phyloP scores from a whole-genome alignment of 768 basidiomycete genomes.

The Tricholomella constricta region DNA sequence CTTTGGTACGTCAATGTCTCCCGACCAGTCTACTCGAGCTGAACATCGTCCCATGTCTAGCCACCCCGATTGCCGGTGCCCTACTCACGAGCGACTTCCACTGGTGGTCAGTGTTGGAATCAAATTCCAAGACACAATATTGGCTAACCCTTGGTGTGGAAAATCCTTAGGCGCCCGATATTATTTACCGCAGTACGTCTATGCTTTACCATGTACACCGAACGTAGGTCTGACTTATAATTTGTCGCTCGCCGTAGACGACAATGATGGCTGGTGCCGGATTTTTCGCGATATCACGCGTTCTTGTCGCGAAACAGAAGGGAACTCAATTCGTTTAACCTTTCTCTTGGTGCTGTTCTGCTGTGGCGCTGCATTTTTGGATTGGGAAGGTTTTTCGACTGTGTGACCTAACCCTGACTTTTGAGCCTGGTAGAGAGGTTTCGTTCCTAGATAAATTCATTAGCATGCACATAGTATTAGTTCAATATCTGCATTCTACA shows the following conservation, averaged over 20 bases:
- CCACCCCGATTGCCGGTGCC: conserved; percentile 52
- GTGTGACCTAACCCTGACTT: too few relatives aligned
- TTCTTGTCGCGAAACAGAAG: conserved; percentile 6
- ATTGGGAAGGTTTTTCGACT: too few relatives aligned
- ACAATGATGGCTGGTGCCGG: neutral
- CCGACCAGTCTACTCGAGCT: neutral
- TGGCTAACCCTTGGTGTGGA: too few relatives aligned
- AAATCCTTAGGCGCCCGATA: conserved; percentile 19
- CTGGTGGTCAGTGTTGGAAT: conserved; percentile 14
- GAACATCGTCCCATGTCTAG: conserved; percentile 19
- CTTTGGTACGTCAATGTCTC: conserved; percentile 32
- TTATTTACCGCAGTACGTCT: conserved; percentile 14
- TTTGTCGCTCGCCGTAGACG: conserved; percentile 3
- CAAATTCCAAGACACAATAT: too few relatives aligned
- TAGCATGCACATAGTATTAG: too few relatives aligned
- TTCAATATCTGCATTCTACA: too few relatives aligned
- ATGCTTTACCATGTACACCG: neutral
- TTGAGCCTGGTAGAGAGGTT: too few relatives aligned
- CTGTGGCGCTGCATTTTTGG: too few relatives aligned
- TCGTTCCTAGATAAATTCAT: too few relatives aligned
- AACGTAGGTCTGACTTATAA: neutral
- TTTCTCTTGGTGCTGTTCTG: too few relatives aligned
- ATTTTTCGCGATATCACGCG: conserved; percentile 4
- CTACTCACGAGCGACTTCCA: conserved; percentile 36
- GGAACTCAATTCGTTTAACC: conserved; percentile 11